These are phyloP conservation scores for Microdochium trichocladiopsis DNA, from an alignment of 2,329 filamentous ascomycete species.

Conservation along the genomic window DNA sequence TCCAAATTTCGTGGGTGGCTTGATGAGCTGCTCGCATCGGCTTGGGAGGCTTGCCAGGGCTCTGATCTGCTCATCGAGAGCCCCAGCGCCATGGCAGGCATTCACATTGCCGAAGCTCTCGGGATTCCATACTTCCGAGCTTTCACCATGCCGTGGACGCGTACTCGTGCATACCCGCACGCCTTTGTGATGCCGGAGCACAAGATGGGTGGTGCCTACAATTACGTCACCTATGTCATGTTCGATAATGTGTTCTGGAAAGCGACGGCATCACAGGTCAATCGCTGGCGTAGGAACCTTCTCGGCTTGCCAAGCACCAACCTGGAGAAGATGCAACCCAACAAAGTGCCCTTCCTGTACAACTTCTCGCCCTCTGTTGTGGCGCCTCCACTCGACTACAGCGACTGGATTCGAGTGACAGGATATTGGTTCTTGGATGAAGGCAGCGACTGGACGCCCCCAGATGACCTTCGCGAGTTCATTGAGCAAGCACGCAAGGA, in stretches of 20 bases:
- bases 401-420: conserved; percentile 94
- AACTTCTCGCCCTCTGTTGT: conserved; percentile 95
- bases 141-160: conserved; percentile 98
- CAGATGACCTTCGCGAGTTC: conserved; percentile 69
- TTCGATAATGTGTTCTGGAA: conserved; percentile 98
- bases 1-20: conserved; percentile 91
- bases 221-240: conserved; percentile 90
- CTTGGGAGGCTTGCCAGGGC: conserved; percentile 77
- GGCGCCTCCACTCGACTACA: conserved; percentile 89
- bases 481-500: conserved; percentile 78
- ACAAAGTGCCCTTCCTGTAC: conserved; percentile 97
- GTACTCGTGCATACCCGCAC: conserved; percentile 91
- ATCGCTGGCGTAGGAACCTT: conserved; percentile 80
- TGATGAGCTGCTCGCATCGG: conserved; percentile 75
- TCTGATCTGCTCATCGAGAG: conserved; percentile 91
- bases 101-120: conserved; percentile 92
- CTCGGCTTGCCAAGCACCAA: conserved; percentile 74
- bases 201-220: conserved; percentile 93
- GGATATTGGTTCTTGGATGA: conserved; percentile 98
- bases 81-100: conserved; percentile 93
- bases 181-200: conserved; percentile 89
- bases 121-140: conserved; percentile 93
- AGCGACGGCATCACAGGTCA: conserved; percentile 83
- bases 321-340: conserved; percentile 86
- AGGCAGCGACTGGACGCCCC: conserved; percentile 59